Evolutionary conservation across 176 grass and related monocot species (phyloP).

Genomic region (Bolboschoenus planiculmis): DNA sequence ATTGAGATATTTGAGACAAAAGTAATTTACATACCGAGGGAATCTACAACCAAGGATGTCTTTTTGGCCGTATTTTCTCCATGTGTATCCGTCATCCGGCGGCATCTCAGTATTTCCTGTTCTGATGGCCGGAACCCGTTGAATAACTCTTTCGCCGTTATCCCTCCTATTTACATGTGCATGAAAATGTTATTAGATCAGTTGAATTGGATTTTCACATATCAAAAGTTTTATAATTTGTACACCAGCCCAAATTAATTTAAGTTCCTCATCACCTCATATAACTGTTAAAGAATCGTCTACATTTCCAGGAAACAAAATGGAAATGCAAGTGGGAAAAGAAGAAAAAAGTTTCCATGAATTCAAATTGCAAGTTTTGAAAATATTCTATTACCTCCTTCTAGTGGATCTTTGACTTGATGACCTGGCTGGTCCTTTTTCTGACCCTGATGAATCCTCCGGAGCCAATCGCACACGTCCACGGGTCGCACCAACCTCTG

Average conservation of each 20-base stretch:
- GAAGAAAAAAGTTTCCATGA: not conserved
- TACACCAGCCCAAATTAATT: not conserved
- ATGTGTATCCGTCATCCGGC: slow-evolving; percentile 83
- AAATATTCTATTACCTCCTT: slow-evolving; percentile 29
- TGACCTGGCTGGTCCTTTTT: not conserved
- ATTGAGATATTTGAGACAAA: not conserved
- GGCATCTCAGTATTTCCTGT: slow-evolving; percentile 63
- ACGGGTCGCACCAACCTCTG: not conserved
- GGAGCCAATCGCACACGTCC: not conserved
- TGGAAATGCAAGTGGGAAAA: slow-evolving; percentile 1
- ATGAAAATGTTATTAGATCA: not conserved
- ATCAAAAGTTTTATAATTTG: too few species aligned
- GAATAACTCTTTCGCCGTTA: slow-evolving; percentile 17
- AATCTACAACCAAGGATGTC: slow-evolving; percentile 56
- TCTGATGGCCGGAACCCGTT: slow-evolving; percentile 31
- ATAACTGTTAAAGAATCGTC: not conserved
- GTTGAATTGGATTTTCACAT: not conserved
- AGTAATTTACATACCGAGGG: slow-evolving; percentile 43
- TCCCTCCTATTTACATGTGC: slow-evolving; percentile 39
- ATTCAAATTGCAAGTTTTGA: slow-evolving; percentile 16
- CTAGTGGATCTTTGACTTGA: slow-evolving; percentile 23
- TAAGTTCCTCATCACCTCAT: not conserved
- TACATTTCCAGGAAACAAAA: not conserved
- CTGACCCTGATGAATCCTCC: not conserved
- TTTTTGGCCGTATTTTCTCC: slow-evolving; percentile 95